Base-by-base conservation (phyloP, 2,329 filamentous ascomycete species). In the Monosporascus ibericus region DNA sequence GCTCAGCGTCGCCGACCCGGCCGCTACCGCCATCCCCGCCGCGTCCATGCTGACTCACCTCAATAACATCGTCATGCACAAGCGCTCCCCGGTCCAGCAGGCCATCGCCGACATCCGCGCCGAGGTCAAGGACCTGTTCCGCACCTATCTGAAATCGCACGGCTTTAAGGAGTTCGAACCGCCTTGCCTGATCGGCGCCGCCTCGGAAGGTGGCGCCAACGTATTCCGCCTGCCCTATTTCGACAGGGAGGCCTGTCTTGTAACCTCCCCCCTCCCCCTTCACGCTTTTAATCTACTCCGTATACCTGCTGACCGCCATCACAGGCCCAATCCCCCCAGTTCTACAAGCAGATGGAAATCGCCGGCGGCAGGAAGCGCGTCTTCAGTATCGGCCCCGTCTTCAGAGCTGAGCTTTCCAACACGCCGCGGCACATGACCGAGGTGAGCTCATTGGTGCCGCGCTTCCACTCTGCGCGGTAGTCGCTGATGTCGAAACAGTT, bases 141-240 rank as follows among this genome's bases (percentile, higher is more conserved):
- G 80, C 53, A 85, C 91, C 61, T 97, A 92, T 70, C 85, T 96
- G 60, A 79, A 86, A 55, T 77, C 81, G 58, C 81, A 81, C 54
- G 82, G 84, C 50, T 95, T 96, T 70, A 84, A 86, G 58, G 83
- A 89, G 69, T 91, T 96, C 65, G 90, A 96, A 69, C 88, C 92
- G 2, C 91, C 94, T 9, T 92, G 91, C 69, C 78, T 99, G 44
- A 89, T 95, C 51, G 92, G 87, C 48, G 88, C 92, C 15, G 88
- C 94, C 5, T 94, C 90, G 4, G 94, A 99, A 74, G 92, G 94
- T 63, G 94, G 94, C 59, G 85, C 85, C 60, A 95, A 92, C 67
- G 92, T 97, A 40, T 97, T 99, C 71, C 80, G 86, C 62, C 77
- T 97, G 61, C 85, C 86, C 44, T 97, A 97, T 74, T 97, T 97